These are phyloP conservation scores for Cyberlindnera xylosilytica DNA, from an alignment of 805 yeast species.

Conservation along the genomic window DNA sequence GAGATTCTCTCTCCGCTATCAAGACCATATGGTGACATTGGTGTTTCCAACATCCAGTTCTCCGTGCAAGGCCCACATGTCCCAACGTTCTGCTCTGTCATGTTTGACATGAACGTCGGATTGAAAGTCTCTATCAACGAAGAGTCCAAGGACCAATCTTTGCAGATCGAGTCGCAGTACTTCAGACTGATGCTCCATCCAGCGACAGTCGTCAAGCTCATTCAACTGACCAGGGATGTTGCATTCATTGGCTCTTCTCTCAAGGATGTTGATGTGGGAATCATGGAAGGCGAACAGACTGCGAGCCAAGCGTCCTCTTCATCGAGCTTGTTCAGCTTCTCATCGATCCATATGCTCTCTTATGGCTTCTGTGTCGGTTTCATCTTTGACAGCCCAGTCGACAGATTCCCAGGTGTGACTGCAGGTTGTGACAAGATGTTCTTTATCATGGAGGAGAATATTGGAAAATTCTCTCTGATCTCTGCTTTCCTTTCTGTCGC, in stretches of 20 bases:
- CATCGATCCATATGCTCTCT: slow-evolving; percentile 56
- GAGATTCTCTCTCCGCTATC: slow-evolving; percentile 8
- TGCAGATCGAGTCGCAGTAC: slow-evolving; percentile 57
- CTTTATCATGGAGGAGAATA: slow-evolving; percentile 54
- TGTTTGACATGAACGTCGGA: slow-evolving; percentile 46
- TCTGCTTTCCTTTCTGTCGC: slow-evolving; percentile 75
- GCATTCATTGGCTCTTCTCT: neutral
- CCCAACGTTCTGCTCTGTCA: slow-evolving; percentile 36
- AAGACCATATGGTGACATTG: slow-evolving; percentile 23
- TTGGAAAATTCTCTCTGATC: slow-evolving; percentile 65
- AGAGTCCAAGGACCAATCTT: slow-evolving; percentile 34
- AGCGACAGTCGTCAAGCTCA: slow-evolving; percentile 36
- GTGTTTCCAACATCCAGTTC: slow-evolving; percentile 28
- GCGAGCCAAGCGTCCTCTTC: too few species aligned
- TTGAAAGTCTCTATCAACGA: slow-evolving; percentile 41
- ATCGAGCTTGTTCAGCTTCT: slow-evolving; percentile 20
- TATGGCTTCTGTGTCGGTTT: slow-evolving; percentile 76
- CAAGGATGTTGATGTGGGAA: neutral
- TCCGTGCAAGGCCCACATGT: slow-evolving; percentile 29
- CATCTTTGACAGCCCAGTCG: slow-evolving; percentile 50
- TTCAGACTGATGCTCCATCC: slow-evolving; percentile 60
- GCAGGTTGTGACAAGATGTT: slow-evolving; percentile 74
- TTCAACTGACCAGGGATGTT: slow-evolving; percentile 10
- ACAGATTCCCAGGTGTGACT: slow-evolving; percentile 64
- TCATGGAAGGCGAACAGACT: neutral